Base-by-base conservation (phyloP, 1,284 basidiomycete genomes). In the Entoloma clypeatum region DNA sequence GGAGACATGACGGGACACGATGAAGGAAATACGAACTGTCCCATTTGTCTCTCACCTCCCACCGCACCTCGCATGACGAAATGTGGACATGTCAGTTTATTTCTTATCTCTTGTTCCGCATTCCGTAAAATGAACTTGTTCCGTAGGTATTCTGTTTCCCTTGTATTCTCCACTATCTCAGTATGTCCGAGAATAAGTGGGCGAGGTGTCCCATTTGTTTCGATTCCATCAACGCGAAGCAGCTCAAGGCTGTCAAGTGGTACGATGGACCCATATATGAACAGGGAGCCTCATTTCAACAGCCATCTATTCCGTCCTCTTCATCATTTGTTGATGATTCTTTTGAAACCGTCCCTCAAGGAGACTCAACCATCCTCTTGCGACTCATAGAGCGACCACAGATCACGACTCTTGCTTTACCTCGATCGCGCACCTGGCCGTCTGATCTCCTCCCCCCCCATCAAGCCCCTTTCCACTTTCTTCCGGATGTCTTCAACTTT, bases 31-130 rank as follows among this genome's bases (percentile, higher is more conserved):
- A 83, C 79, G 10, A 83, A 79, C 9, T 99, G 95, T 63, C 96
- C 95, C 3, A 98, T 99, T 50, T 99, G 95, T 66, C 75, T 99
- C 31, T 87, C 87, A 31, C 75, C 89, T 36, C 95, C 94, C 4
- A 82, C 84, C 29, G 92, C 92, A 13, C 91, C 95, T 11, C 75
- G 96, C 34, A 98, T 98, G 90, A 97, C 93, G 34, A 92, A 91
- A 69, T 97, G 93, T 54, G 94, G 93, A 44, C 94, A 97, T 75
- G 92, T 95, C 57, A 65, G 89, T 81, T 16, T 47, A 21, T 48
- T 38, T 39, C 50, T 47, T 22, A 44, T 29, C 39, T 43, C 41
- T 38, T 27, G 29, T 37, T 43, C 35, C 28, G 25, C 23, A 23
- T 34, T 41, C 36, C 28, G 36, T 44, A 39, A 45, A 26, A 38